A percentile compares a stretch with the other conserved stretches of the same genome.
Evolutionary conservation across 1,284 basidiomycete species (phyloP).

Genomic region (Leccinum pallidistipes): DNA sequence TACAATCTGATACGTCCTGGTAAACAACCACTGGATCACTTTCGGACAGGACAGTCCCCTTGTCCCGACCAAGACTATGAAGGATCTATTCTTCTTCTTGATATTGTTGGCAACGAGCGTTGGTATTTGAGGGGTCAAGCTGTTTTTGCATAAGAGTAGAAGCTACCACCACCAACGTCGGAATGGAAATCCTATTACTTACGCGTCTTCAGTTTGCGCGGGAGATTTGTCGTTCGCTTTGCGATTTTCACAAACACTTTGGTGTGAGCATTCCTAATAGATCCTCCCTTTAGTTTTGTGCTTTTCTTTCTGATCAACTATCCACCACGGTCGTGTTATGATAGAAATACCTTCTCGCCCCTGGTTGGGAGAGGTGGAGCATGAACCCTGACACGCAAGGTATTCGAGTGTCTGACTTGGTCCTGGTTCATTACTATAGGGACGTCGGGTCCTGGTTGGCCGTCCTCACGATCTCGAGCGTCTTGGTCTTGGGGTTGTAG

Average conservation of each 20-base stretch:
- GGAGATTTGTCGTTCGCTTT: slow-evolving; percentile 8
- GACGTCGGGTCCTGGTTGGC: neutral
- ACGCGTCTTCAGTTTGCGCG: slow-evolving; percentile 16
- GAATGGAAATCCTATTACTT: slow-evolving; percentile 6
- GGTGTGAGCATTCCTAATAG: slow-evolving; percentile 4
- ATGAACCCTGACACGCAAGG: slow-evolving; percentile 6
- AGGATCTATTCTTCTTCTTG: slow-evolving; percentile 89
- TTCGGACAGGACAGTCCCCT: slow-evolving; percentile 47
- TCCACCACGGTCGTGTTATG: neutral
- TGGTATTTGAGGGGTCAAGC: slow-evolving; percentile 88
- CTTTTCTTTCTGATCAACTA: neutral
- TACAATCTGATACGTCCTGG: slow-evolving; percentile 63
- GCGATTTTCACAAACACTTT: slow-evolving; percentile 1
- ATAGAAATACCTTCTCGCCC: slow-evolving; percentile 4
- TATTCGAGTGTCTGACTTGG: slow-evolving; percentile 9
- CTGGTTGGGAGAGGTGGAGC: slow-evolving; percentile 16
- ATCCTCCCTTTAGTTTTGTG: neutral
- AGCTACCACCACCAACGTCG: neutral
- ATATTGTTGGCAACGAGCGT: slow-evolving; percentile 94
- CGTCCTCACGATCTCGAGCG: slow-evolving; percentile 57
- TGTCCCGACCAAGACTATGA: slow-evolving; percentile 98
- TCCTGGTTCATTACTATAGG: slow-evolving; percentile 21
- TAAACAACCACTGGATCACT: neutral
- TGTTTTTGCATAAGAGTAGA: slow-evolving; percentile 36
- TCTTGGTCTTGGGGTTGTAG: slow-evolving; percentile 58